Base-by-base conservation (phyloP, 23 red algal genomes). In the Agarophyton chilense region DNA sequence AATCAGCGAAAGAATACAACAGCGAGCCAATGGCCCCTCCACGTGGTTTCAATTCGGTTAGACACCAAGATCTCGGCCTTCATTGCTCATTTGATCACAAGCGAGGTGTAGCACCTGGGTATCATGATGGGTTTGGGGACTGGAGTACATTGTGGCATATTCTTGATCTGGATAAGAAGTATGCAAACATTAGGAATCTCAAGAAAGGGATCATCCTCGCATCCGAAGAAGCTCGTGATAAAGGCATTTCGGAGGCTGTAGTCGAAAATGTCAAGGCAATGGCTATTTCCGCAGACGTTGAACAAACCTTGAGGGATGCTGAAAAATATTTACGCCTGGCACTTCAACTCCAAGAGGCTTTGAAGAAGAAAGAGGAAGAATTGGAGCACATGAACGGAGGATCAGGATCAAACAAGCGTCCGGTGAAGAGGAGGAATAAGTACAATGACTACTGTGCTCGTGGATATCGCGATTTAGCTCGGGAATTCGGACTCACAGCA, bases 61-160 rank as follows among this genome's bases (percentile, higher is more conserved):
- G 24, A 19, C 77, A 85, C 54, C 32, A 81, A 44, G 78, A 64
- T 28, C 77, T 55, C 49, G 45, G 22, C 31, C 31, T 61, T 42
- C 51, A 53, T 35, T 75, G 68, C 42, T 83, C 77, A n/a, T 84
- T 84, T 66, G 80, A 93, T 55, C 80, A 84, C 62, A 38, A 63
- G 43, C 66, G 62, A 39, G 89, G 78, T 40, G 78, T 93, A 1
- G 52, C 68, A n/a, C 42, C 70, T 29, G 89, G 78, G 19, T 84
- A 78, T 78, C 61, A 83, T 78, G 89, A 93, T 57, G 70, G 78
- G 7, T 85, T 84, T 63, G 89, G 84, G 43, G 73, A 91, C 65
- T 96, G 94, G 94, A 81, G 52, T 24, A 70, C 76, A 16, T 46
- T 96, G 29, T 96, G 94, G 94, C 78, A 66, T 35, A 79, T 96